Evolutionary conservation across 2,329 filamentous ascomycete species (phyloP), one percentile per base, ranked within the genome.

Genomic region (Neonectria faginata): DNA sequence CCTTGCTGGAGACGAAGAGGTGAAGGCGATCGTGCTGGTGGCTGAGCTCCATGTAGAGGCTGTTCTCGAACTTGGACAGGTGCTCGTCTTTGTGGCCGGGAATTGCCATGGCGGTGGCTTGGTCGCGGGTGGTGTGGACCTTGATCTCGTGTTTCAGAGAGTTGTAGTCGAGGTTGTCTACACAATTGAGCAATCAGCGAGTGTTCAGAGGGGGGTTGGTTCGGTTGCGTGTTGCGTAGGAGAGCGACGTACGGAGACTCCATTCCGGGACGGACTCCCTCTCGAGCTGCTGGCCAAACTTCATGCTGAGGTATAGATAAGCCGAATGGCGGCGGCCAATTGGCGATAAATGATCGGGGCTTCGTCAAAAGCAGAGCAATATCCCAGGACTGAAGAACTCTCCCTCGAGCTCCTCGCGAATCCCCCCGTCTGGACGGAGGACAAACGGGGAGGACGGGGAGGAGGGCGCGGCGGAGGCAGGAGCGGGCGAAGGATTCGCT

Each of bases 111-210:
- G 91, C 90, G 29, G 83, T 83, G 53, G 89, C 90, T 72, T 91
- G 88, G 77, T 90, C 88, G 48, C 86, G 87, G 12, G 89, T 91
- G 2, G 93, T 97, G 75, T 93, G 88, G 65, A 86, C 86, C 78
- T 95, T 96, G 83, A 97, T 95, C 74, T 92, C 85, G 77, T 92
- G 86, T 79, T 97, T 97, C 68, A 97, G 86, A 53, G 92, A 91
- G 77, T 95, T 93, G 83, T 97, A 97, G 78, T 96, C 93, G 79
- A 97, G 89, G 79, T 97, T 96, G 77, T 94, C 91, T 93, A 47
- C 7, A 60, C 51, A 54, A 48, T 53, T 12, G 8, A 48, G 25
- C 36, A n/a, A 55, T 72, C 45, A 44, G 62, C 36, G 41, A 56
- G 6, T 39, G 12, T 39, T n/a, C 36, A 39, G 36, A 22, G 25